These are phyloP conservation scores for Mortierella sp. DNA, from an alignment of 371 early-diverging fungal species.

Conservation along the genomic window DNA sequence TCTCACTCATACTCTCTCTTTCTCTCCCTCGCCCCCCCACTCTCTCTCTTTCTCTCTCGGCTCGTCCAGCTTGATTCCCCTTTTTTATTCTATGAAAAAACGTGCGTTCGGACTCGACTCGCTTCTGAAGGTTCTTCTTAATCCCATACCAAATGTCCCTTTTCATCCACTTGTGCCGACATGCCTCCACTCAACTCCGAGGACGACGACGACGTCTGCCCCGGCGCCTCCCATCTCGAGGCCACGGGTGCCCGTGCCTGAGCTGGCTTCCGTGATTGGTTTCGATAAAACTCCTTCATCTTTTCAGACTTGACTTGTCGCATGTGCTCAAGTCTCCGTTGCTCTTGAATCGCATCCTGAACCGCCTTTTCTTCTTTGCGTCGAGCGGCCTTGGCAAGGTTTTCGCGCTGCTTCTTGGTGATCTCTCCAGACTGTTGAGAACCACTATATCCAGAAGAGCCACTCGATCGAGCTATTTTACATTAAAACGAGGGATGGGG, in stretches of 20 bases:
- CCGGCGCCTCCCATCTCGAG: slow-evolving; percentile 32
- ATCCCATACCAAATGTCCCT: slow-evolving; percentile 40
- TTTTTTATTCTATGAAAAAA: neutral
- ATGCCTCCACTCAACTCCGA: slow-evolving; percentile 29
- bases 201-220: slow-evolving; percentile 15
- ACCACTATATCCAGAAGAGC: slow-evolving; percentile 15
- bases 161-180: slow-evolving; percentile 19
- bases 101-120: too few relatives aligned
- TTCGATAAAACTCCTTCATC: slow-evolving; percentile 50
- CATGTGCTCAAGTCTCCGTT: slow-evolving; percentile 41
- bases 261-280: slow-evolving; percentile 24
- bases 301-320: slow-evolving; percentile 46
- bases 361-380: slow-evolving; percentile 48
- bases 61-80: neutral
- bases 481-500: too few relatives aligned
- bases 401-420: slow-evolving; percentile 51
- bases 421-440: slow-evolving; percentile 28
- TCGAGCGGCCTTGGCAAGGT: slow-evolving; percentile 46
- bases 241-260: slow-evolving; percentile 21
- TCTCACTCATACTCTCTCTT: too few relatives aligned
- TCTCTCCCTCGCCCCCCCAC: too few relatives aligned
- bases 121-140: too few relatives aligned
- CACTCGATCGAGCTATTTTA: slow-evolving; percentile 22
- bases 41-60: too few relatives aligned
- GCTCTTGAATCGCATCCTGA: slow-evolving; percentile 38